phyloP scores from a whole-genome alignment of 768 basidiomycete genomes.

The Suillus spraguei region DNA sequence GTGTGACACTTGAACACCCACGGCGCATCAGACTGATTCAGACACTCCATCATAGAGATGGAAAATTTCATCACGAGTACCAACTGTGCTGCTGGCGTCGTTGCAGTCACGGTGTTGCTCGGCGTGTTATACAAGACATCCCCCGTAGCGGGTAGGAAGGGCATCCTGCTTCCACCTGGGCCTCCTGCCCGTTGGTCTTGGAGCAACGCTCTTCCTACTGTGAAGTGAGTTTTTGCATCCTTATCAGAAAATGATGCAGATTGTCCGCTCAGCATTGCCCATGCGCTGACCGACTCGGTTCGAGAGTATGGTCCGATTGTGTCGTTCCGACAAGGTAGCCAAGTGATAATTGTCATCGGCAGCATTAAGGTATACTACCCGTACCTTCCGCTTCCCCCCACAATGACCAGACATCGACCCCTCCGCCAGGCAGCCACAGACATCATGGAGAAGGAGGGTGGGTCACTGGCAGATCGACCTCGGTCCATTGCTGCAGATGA shows the following conservation, averaged over 20 bases:
- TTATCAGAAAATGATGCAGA: neutral
- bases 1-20: neutral
- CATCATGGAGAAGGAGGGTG: neutral
- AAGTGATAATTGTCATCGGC: neutral
- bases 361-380: neutral
- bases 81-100: neutral
- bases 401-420: neutral
- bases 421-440: neutral
- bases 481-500: neutral
- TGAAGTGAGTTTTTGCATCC: neutral
- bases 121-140: neutral
- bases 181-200: neutral
- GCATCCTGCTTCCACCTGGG: neutral
- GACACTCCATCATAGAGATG: neutral
- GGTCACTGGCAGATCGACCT: neutral
- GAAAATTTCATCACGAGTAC: neutral
- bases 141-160: neutral
- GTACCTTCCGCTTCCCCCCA: neutral
- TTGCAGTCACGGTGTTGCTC: neutral
- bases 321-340: neutral
- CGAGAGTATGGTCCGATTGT: neutral
- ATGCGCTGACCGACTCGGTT: neutral
- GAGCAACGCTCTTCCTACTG: neutral
- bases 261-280: neutral
- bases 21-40: no score